Conservation (phyloP, 306 rosid genomes). For the Quercus robur region DNA sequence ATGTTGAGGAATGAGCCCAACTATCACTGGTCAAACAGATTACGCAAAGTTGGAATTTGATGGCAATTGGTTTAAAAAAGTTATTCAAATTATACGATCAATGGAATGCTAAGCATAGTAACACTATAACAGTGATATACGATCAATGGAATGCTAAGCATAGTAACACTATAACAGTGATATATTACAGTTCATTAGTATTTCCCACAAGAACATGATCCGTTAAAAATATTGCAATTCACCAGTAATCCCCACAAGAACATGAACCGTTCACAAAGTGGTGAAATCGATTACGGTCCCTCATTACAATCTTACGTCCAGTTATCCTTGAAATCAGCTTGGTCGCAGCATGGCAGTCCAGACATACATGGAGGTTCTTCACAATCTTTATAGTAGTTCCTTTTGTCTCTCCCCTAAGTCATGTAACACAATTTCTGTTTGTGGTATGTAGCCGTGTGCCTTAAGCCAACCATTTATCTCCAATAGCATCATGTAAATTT, state of each 20-base stretch:
- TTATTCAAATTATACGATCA: not conserved
- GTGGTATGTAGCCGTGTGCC: constrained; percentile 56
- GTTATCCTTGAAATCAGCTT: constrained; percentile 69
- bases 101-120: not conserved
- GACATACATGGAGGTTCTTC: constrained; percentile 74
- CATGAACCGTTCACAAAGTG: constrained; percentile 72
- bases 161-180: not conserved
- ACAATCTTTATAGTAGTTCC: constrained; percentile 63
- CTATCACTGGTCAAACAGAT: not conserved
- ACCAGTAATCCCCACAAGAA: constrained; percentile 83
- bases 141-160: not conserved
- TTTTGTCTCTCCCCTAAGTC: constrained; percentile 66
- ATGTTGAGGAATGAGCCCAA: not conserved
- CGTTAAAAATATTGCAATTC: constrained; percentile 4
- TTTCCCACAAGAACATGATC: too few relatives aligned
- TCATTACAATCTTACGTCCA: constrained; percentile 58
- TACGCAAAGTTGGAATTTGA: not conserved
- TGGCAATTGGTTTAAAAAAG: not conserved
- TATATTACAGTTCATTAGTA: not conserved
- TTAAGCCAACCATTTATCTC: constrained; percentile 64
- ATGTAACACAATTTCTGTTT: constrained; percentile 57
- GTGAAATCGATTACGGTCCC: constrained; percentile 80
- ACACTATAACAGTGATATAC: too few relatives aligned
- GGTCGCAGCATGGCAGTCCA: constrained; percentile 73
- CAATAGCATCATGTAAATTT: constrained; percentile 58